These are phyloP conservation scores for Suillus subalutaceus DNA, from an alignment of 768 basidiomycete species.

Conservation along the genomic window DNA sequence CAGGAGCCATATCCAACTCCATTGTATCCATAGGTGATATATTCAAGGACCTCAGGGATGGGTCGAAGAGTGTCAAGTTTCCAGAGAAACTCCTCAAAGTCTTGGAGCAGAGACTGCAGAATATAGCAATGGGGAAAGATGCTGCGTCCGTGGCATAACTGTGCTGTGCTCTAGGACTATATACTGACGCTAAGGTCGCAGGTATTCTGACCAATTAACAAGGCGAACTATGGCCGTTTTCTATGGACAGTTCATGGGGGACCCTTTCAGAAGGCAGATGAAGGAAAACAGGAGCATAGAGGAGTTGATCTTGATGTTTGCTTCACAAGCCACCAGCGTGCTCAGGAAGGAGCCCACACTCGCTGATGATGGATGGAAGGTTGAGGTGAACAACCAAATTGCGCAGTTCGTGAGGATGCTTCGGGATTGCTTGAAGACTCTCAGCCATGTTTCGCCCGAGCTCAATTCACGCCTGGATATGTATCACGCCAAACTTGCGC, in stretches of 20 bases:
- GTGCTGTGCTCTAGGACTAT: slow-evolving; percentile 11
- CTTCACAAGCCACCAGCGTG: slow-evolving; percentile 84
- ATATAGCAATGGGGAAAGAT: slow-evolving; percentile 93
- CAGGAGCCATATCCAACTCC: slow-evolving; percentile 59
- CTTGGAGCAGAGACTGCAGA: slow-evolving; percentile 85
- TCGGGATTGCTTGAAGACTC: slow-evolving; percentile 71
- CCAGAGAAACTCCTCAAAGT: slow-evolving; percentile 93
- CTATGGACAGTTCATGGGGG: slow-evolving; percentile 87
- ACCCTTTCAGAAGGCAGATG: slow-evolving; percentile 85
- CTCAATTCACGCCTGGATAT: slow-evolving; percentile 79
- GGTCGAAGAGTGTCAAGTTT: slow-evolving; percentile 86
- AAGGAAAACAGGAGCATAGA: slow-evolving; percentile 97
- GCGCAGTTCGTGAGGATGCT: slow-evolving; percentile 86
- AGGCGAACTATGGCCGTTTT: slow-evolving; percentile 91
- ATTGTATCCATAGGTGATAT: slow-evolving; percentile 71
- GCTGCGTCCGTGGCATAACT: slow-evolving; percentile 61
- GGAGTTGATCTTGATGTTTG: slow-evolving; percentile 95
- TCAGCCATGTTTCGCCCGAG: slow-evolving; percentile 84
- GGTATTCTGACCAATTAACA: slow-evolving; percentile 89
- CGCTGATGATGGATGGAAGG: slow-evolving; percentile 87
- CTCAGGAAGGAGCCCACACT: slow-evolving; percentile 89
- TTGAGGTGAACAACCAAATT: slow-evolving; percentile 91
- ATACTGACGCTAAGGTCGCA: slow-evolving; percentile 31
- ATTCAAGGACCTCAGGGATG: slow-evolving; percentile 77
- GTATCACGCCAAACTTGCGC: slow-evolving; percentile 81